Percentiles rank a stretch among this genome's conserved stretches.
Evolutionary conservation across 495 filamentous ascomycete species (phyloP).

Genomic region (Podospora australis): DNA sequence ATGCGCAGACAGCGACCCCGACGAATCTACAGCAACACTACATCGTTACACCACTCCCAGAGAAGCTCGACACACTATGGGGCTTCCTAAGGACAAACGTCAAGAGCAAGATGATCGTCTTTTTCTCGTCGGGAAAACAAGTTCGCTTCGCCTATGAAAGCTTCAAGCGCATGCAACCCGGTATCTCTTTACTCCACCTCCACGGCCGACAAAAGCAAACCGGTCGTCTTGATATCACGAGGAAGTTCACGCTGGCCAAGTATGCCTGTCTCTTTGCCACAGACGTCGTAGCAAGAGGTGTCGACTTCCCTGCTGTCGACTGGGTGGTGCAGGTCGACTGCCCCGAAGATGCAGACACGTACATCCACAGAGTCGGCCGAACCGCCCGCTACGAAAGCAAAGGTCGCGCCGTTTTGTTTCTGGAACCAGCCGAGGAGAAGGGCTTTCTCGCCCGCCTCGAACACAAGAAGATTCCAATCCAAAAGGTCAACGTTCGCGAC

Average conservation of each 20-base stretch:
- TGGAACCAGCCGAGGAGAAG: slow-evolving; percentile 85
- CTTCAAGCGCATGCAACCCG: slow-evolving; percentile 89
- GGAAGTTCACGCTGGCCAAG: slow-evolving; percentile 69
- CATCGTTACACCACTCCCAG: slow-evolving; percentile 69
- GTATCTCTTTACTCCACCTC: slow-evolving; percentile 89
- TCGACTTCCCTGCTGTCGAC: slow-evolving; percentile 95
- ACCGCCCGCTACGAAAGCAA: slow-evolving; percentile 89
- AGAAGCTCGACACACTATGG: slow-evolving; percentile 88
- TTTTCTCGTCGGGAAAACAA: slow-evolving; percentile 90
- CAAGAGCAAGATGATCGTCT: slow-evolving; percentile 88
- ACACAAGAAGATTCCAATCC: slow-evolving; percentile 80
- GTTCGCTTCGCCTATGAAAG: slow-evolving; percentile 92
- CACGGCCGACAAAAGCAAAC: slow-evolving; percentile 92
- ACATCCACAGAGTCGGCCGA: slow-evolving; percentile 92
- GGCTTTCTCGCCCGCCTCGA: slow-evolving; percentile 77
- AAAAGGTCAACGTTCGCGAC: slow-evolving; percentile 73
- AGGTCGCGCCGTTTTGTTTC: slow-evolving; percentile 82
- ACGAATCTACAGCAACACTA: slow-evolving; percentile 84
- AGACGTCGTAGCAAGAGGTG: slow-evolving; percentile 84
- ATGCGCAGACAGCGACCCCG: slow-evolving; percentile 74
- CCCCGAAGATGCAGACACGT: slow-evolving; percentile 93
- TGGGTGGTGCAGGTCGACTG: slow-evolving; percentile 96
- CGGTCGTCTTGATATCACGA: slow-evolving; percentile 78
- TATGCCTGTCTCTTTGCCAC: slow-evolving; percentile 88
- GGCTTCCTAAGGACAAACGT: slow-evolving; percentile 85